phyloP scores from a whole-genome alignment of 192 early-diverging fungal genomes.

The Coemansia sp. region DNA sequence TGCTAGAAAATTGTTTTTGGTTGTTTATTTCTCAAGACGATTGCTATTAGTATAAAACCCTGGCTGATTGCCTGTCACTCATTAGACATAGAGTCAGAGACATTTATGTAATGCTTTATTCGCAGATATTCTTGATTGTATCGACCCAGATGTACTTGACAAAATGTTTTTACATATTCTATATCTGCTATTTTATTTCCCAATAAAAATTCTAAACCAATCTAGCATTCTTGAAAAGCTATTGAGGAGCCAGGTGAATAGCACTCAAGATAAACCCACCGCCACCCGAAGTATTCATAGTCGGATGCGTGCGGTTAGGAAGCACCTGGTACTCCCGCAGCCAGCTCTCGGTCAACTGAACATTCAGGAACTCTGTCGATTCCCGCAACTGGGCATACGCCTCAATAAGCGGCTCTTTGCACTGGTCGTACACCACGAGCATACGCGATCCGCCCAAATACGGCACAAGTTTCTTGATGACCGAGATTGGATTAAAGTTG shows the following conservation, averaged over 20 bases:
- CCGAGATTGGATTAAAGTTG: constrained; percentile 68
- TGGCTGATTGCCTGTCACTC: no score
- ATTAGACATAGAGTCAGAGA: no score
- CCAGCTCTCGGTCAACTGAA: constrained; percentile 89
- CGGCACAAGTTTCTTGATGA: constrained; percentile 68
- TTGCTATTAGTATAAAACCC: no score
- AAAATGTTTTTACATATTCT: no score
- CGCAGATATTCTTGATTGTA: no score
- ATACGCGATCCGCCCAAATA: constrained; percentile 82
- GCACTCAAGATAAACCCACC: constrained; percentile 72
- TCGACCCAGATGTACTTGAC: no score
- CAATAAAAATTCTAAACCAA: no score
- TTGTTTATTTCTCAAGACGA: no score
- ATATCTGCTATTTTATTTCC: no score
- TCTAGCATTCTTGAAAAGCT: neutral
- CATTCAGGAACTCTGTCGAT: constrained; percentile 70
- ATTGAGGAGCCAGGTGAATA: constrained; percentile 46
- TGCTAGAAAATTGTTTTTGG: no score
- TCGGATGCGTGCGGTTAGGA: constrained; percentile 75
- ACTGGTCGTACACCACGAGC: constrained; percentile 77
- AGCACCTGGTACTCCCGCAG: constrained; percentile 85
- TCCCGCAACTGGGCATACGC: constrained; percentile 67
- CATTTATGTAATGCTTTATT: no score
- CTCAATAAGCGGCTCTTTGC: constrained; percentile 65
- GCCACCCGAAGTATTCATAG: constrained; percentile 73